phyloP scores from a whole-genome alignment of 208 protist genomes.

The Trypanosoma cruzi region DNA sequence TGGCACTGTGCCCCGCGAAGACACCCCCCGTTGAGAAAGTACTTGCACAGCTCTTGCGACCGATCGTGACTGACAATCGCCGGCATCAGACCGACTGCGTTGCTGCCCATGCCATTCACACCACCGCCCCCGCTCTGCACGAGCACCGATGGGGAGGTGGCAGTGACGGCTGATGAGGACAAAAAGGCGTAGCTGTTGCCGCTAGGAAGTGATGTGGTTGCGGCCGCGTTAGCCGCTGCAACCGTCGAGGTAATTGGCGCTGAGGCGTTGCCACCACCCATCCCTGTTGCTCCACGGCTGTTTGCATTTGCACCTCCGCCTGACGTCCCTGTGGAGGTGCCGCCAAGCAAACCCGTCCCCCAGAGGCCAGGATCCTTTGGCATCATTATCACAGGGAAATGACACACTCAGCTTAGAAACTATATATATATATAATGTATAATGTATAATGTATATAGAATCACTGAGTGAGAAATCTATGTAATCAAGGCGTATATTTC shows the following conservation, averaged over 20 bases:
- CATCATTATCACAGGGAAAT: conserved; percentile 24
- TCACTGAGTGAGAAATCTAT: background rate
- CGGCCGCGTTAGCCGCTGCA: background rate
- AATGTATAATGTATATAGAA: conserved; percentile 1
- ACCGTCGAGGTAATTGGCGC: background rate
- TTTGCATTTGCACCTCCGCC: conserved; percentile 7
- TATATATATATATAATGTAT: conserved; percentile 16
- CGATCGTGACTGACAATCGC: conserved; percentile 56
- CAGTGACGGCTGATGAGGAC: conserved; percentile 20
- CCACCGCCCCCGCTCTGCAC: conserved; percentile 12
- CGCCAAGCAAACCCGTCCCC: conserved; percentile 18
- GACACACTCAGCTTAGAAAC: background rate
- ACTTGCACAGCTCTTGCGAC: conserved; percentile 88
- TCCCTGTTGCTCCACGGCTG: conserved; percentile 10
- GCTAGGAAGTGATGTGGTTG: background rate
- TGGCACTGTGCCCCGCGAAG: conserved; percentile 76
- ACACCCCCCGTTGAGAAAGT: conserved; percentile 89
- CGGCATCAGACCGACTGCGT: conserved; percentile 30
- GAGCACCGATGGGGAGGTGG: conserved; percentile 18
- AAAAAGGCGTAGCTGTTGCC: conserved; percentile 34
- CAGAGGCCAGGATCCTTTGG: conserved; percentile 24
- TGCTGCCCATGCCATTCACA: conserved; percentile 19
- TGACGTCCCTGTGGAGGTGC: conserved; percentile 10
- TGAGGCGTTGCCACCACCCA: background rate
- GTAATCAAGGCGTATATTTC: background rate